phyloP scores from a whole-genome alignment of 371 early-diverging fungal genomes.

The Mortierella sp. region DNA sequence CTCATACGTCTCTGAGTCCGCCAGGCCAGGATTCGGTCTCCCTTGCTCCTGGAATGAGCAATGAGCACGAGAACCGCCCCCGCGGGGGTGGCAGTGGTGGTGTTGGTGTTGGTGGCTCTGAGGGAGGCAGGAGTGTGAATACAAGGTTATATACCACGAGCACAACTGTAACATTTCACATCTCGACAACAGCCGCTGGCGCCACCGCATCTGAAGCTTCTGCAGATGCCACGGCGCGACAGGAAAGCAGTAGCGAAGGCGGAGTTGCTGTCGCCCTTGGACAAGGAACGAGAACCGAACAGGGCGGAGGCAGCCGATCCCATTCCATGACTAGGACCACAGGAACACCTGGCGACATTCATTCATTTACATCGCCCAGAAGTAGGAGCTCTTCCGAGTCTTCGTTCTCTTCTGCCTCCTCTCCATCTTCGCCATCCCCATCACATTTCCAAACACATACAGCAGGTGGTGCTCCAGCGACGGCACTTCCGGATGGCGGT shows the following conservation, averaged over 20 bases:
- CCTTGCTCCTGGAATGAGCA: too few species aligned
- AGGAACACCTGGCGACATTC: too few species aligned
- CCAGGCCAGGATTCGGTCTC: too few species aligned
- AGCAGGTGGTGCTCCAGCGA: background rate
- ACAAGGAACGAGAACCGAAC: background rate
- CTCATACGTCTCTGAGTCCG: background rate
- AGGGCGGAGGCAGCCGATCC: too few species aligned
- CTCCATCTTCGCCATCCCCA: background rate
- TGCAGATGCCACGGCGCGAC: background rate
- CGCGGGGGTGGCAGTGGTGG: background rate
- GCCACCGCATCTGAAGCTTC: background rate
- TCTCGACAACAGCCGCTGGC: background rate
- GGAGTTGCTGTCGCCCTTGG: background rate
- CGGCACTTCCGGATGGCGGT: background rate
- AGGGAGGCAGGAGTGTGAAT: background rate
- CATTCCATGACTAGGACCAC: too few species aligned
- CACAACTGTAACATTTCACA: background rate
- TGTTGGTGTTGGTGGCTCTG: background rate
- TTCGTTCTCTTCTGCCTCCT: background rate
- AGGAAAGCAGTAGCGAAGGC: background rate
- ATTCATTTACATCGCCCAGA: background rate
- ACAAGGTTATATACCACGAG: background rate
- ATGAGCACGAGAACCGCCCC: background rate
- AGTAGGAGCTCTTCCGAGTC: background rate
- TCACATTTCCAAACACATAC: background rate